Conservation (phyloP, 2,329 filamentous ascomycete genomes). For the Microsporum canis region DNA sequence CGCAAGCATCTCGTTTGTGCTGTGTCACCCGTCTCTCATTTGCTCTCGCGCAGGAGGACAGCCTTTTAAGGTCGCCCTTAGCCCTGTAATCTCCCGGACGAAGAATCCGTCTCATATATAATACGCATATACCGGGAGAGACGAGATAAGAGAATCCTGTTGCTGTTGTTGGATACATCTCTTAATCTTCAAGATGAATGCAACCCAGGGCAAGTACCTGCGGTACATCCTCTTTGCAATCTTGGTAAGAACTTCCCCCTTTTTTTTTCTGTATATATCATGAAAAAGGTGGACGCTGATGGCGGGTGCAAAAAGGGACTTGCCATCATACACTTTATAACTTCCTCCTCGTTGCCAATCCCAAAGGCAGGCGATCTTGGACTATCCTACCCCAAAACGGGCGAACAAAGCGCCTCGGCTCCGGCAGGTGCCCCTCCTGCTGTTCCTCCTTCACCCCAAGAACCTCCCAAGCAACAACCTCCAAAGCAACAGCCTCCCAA, state of each 20-base stretch:
- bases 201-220: conserved; percentile 30
- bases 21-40: background rate
- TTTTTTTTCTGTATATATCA: background rate
- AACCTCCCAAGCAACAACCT: conserved; percentile 11
- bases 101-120: background rate
- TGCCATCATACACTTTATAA: conserved; percentile 68
- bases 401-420: background rate
- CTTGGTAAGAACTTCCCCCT: conserved; percentile 50
- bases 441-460: background rate
- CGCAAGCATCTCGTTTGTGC: background rate
- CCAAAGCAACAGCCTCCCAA: background rate
- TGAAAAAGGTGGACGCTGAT: background rate
- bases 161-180: background rate
- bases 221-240: conserved; percentile 66
- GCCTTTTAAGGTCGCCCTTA: background rate
- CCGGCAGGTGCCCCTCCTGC: background rate
- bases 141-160: background rate
- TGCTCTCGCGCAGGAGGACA: background rate
- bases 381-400: background rate
- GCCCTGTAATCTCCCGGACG: background rate
- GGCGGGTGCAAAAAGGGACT: conserved; percentile 36
- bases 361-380: conserved; percentile 14
- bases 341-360: conserved; percentile 41
- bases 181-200: conserved; percentile 18
- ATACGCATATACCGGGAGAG: background rate